Conservation (phyloP, 108 stramenopile genomes). For the Halocafeteria seosinensis region DNA sequence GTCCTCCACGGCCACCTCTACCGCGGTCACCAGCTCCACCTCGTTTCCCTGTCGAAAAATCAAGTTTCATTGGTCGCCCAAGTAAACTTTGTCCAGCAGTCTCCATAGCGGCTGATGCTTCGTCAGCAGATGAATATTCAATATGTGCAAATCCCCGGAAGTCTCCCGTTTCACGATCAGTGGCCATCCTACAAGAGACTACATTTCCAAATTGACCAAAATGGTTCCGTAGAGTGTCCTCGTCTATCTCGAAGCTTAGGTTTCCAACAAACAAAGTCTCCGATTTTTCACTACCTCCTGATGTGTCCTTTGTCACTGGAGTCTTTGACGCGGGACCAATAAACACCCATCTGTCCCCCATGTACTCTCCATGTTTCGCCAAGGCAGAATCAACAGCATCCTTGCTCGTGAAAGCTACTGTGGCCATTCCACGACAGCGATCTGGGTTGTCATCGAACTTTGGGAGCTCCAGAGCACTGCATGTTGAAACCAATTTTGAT, state of each 20-base stretch:
- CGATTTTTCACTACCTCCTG: conserved; percentile 64
- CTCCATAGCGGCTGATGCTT: conserved; percentile 61
- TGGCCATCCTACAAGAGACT: conserved; percentile 63
- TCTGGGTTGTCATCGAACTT: conserved; percentile 63
- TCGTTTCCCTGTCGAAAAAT: conserved; percentile 44
- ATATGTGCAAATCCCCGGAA: conserved; percentile 93
- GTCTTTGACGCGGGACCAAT: conserved; percentile 43
- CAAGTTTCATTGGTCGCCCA: conserved; percentile 71
- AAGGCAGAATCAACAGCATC: conserved; percentile 54
- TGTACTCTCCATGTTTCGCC: conserved; percentile 63
- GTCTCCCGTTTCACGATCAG: conserved; percentile 79
- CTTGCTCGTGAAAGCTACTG: conserved; percentile 48
- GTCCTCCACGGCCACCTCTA: conserved; percentile 33
- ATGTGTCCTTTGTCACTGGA: conserved; percentile 41
- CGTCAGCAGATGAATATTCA: conserved; percentile 64
- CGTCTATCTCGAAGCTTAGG: conserved; percentile 75
- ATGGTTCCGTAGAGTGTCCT: conserved; percentile 57
- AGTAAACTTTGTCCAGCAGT: conserved; percentile 62
- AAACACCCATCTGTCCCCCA: conserved; percentile 70
- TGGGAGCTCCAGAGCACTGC: too few relatives aligned
- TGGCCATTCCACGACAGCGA: conserved; percentile 58
- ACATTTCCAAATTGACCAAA: conserved; percentile 80
- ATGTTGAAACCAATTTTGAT: too few relatives aligned
- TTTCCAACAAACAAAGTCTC: conserved; percentile 96
- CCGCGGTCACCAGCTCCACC: conserved; percentile 4